A percentile compares a stretch with the other conserved stretches of the same genome.
phyloP scores from a whole-genome alignment of 2,329 filamentous ascomycete genomes.

The Diplodia mutila region DNA sequence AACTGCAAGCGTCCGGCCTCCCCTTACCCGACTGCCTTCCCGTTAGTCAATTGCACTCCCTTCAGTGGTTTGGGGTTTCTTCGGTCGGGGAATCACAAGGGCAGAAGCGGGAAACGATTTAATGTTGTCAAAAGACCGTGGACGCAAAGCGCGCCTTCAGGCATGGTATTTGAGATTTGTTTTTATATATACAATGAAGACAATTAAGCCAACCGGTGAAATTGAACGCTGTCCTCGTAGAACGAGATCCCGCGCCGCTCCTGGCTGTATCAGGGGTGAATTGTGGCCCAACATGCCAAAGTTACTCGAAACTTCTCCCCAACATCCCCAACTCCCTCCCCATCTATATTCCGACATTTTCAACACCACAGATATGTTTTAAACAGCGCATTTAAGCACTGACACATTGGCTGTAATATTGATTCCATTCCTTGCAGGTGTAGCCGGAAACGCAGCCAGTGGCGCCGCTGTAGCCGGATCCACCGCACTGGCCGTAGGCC shows the following conservation, averaged over 20 bases:
- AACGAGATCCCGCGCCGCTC: background rate
- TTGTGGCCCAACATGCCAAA: background rate
- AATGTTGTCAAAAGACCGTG: background rate
- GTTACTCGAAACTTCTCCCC: background rate
- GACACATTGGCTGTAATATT: constrained; percentile 50
- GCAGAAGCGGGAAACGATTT: background rate
- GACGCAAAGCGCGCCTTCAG: background rate
- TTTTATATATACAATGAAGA: constrained; percentile 14
- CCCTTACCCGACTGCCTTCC: background rate
- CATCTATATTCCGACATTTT: background rate
- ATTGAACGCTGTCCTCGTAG: background rate
- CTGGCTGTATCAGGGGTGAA: background rate
- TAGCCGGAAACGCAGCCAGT: constrained; percentile 42
- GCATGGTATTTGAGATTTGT: background rate
- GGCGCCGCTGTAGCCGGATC: constrained; percentile 42
- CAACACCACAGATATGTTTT: background rate
- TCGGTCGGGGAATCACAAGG: background rate
- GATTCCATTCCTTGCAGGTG: constrained; percentile 46
- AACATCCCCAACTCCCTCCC: background rate
- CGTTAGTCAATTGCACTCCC: background rate
- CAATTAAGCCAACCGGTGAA: constrained; percentile 1
- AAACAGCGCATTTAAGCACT: background rate
- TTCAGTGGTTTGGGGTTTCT: background rate
- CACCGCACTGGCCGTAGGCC: constrained; percentile 47
- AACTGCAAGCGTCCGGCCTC: background rate